Conservation (phyloP, 2,329 filamentous ascomycete species). For the Fusarium sp. region DNA sequence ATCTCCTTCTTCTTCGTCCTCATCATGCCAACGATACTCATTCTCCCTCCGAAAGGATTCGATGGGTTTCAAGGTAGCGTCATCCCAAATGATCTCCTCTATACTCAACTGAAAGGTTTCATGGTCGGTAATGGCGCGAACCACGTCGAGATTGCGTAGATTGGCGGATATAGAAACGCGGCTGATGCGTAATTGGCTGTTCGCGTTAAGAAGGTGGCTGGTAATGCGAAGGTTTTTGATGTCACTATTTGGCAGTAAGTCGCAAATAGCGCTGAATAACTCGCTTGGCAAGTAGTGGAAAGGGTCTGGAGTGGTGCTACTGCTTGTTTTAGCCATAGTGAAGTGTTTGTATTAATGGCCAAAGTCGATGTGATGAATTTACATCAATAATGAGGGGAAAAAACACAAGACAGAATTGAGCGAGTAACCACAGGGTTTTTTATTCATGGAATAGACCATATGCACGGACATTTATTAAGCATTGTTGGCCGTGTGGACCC, state of each 20-base stretch:
- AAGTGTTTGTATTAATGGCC: no score
- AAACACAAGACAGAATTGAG: no score
- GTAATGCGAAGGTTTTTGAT: neutral
- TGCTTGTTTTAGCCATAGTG: no score
- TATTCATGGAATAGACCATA: no score
- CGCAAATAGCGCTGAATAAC: neutral
- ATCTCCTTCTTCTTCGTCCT: neutral
- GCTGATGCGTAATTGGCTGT: neutral
- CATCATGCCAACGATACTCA: neutral
- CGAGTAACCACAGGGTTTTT: no score
- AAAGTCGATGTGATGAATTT: no score
- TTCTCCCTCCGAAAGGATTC: neutral
- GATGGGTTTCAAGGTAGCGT: neutral
- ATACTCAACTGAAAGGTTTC: neutral
- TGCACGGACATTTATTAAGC: no score
- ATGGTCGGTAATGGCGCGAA: neutral
- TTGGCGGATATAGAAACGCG: constrained; percentile 1
- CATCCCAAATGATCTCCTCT: constrained; percentile 5
- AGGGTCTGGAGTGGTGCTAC: no score
- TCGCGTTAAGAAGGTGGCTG: neutral
- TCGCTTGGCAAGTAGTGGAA: neutral
- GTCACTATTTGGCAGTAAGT: neutral
- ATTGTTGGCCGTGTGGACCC: no score
- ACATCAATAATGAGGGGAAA: no score
- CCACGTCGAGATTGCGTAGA: neutral